phyloP scores from a whole-genome alignment of 2,329 filamentous ascomycete genomes.

The Aspergillus luchuensis region DNA sequence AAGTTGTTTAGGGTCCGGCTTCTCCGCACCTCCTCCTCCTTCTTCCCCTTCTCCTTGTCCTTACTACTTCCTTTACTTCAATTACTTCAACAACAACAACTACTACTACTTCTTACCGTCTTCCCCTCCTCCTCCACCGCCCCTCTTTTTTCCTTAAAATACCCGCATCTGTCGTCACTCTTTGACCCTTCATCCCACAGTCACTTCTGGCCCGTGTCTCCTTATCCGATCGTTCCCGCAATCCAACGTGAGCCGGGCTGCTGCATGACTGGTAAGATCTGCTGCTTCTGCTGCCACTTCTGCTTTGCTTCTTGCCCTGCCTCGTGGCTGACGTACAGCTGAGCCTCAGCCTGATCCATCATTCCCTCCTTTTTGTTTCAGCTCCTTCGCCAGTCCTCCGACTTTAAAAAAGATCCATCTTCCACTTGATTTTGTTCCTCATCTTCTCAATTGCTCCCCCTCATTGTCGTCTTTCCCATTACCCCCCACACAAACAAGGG shows the following conservation, averaged over 20 bases:
- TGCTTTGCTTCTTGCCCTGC: not conserved
- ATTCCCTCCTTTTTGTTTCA: not conserved
- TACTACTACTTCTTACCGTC: too few species aligned
- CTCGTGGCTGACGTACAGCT: not conserved
- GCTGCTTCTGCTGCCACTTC: too few species aligned
- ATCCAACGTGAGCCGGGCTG: too few species aligned
- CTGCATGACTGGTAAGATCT: too few species aligned
- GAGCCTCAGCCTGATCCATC: not conserved
- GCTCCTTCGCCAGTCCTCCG: not conserved
- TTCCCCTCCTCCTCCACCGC: too few species aligned
- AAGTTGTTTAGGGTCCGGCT: not conserved
- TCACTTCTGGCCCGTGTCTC: too few species aligned
- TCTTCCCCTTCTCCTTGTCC: not conserved
- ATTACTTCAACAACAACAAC: too few species aligned
- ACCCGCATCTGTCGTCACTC: too few species aligned
- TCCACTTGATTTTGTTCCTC: not conserved
- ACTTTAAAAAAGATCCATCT: too few species aligned
- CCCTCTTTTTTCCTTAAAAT: too few species aligned
- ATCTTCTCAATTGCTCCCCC: not conserved
- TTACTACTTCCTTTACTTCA: not conserved
- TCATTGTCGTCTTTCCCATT: not conserved
- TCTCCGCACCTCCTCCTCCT: not conserved
- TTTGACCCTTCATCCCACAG: too few species aligned
- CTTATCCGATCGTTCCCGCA: too few species aligned
- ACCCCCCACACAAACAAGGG: not conserved